Conservation (phyloP, 768 basidiomycete genomes). For the Lentinula detonsa region DNA sequence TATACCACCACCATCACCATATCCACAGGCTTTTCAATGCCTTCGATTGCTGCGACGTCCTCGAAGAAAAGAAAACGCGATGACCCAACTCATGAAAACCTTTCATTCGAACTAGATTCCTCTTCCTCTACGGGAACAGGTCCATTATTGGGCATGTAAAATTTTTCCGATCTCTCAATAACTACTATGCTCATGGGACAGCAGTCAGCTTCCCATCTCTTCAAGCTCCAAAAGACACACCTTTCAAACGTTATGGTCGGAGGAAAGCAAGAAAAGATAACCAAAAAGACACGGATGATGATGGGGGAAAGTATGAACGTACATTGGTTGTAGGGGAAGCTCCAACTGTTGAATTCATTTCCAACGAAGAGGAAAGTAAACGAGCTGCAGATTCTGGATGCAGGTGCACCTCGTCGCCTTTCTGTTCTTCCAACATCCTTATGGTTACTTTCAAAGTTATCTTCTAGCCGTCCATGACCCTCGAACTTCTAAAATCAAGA, state of each 20-base stretch:
- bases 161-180: background rate
- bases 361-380: conserved; percentile 49
- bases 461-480: conserved; percentile 80
- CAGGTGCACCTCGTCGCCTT: conserved; percentile 40
- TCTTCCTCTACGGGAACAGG: conserved; percentile 29
- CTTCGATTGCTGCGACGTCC: background rate
- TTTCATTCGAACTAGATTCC: conserved; percentile 28
- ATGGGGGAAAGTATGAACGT: conserved; percentile 20
- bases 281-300: conserved; percentile 18
- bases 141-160: conserved; percentile 41
- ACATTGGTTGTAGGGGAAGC: conserved; percentile 77
- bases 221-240: conserved; percentile 46
- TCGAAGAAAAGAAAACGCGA: conserved; percentile 46
- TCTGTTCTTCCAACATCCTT: conserved; percentile 1
- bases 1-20: background rate
- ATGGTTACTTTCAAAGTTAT: conserved; percentile 47
- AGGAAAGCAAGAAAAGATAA: conserved; percentile 31
- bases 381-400: conserved; percentile 52
- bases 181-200: background rate
- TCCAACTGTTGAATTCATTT: conserved; percentile 75
- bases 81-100: conserved; percentile 22
- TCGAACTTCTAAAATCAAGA: conserved; percentile 58
- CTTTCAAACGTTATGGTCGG: conserved; percentile 55
- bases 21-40: background rate
- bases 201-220: conserved; percentile 64